A percentile compares a stretch with the other conserved stretches of the same genome.
These are phyloP conservation scores for Neopestalotiopsis sp. DNA, from an alignment of 2,329 filamentous ascomycete genomes.

Conservation along the genomic window DNA sequence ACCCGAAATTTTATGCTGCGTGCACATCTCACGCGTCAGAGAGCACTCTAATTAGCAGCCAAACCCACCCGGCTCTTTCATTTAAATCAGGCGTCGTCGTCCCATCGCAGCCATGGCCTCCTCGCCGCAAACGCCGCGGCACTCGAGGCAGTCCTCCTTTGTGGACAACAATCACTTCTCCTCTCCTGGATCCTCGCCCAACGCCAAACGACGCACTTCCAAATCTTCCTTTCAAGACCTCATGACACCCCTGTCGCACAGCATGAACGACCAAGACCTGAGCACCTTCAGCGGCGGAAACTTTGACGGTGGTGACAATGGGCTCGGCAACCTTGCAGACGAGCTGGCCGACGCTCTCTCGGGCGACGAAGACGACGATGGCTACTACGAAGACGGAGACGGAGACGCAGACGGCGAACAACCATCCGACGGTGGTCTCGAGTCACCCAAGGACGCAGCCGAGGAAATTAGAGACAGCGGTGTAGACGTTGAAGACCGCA, in stretches of 20 bases:
- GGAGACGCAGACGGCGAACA: conserved; percentile 39
- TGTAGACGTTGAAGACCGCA: conserved; percentile 42
- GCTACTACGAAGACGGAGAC: conserved; percentile 53
- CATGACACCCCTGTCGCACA: conserved; percentile 52
- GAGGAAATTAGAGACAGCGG: conserved; percentile 46
- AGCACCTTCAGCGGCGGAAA: conserved; percentile 47
- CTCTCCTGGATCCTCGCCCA: conserved; percentile 50
- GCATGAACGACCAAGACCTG: conserved; percentile 53
- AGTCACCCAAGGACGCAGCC: conserved; percentile 32
- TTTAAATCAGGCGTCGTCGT: background rate
- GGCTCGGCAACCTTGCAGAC: conserved; percentile 79
- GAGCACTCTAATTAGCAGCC: background rate
- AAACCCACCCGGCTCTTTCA: background rate
- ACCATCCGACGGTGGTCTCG: conserved; percentile 43
- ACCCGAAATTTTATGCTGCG: background rate
- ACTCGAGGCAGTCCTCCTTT: conserved; percentile 63
- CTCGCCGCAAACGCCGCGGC: conserved; percentile 60
- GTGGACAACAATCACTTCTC: conserved; percentile 48
- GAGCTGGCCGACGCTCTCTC: conserved; percentile 78
- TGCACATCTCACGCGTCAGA: background rate
- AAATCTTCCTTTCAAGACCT: conserved; percentile 57
- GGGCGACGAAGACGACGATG: conserved; percentile 67
- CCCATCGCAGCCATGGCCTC: conserved; percentile 42
- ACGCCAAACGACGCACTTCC: conserved; percentile 49
- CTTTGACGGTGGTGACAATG: conserved; percentile 52